Conservation (phyloP, 352 stramenopile genomes). For the Elongisporangium undulatum region DNA sequence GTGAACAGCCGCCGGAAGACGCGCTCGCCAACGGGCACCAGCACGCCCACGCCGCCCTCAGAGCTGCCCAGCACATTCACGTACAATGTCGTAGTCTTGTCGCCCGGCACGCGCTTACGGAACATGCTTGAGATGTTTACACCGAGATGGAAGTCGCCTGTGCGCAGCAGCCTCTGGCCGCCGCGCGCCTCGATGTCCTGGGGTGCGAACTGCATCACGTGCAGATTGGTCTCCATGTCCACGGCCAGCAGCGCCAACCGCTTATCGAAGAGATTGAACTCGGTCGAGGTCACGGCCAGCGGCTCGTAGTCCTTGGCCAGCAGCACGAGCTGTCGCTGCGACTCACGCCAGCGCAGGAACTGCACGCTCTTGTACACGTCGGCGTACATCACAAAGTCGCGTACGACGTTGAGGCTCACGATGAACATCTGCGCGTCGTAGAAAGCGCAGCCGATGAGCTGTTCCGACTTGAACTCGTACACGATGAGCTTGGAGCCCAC, state of each 20-base stretch:
- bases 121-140: slow-evolving; percentile 76
- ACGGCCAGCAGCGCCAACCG: slow-evolving; percentile 64
- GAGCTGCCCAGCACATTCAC: slow-evolving; percentile 79
- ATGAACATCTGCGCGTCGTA: slow-evolving; percentile 89
- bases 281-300: slow-evolving; percentile 66
- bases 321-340: slow-evolving; percentile 71
- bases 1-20: slow-evolving; percentile 86
- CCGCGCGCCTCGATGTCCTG: slow-evolving; percentile 84
- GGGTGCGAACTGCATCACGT: slow-evolving; percentile 83
- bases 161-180: slow-evolving; percentile 73
- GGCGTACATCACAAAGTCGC: slow-evolving; percentile 84
- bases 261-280: slow-evolving; percentile 82
- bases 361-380: slow-evolving; percentile 89
- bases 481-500: slow-evolving; percentile 87
- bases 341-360: slow-evolving; percentile 84
- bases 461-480: slow-evolving; percentile 87
- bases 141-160: slow-evolving; percentile 80
- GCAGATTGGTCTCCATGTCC: slow-evolving; percentile 84
- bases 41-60: slow-evolving; percentile 67
- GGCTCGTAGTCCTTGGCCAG: slow-evolving; percentile 87
- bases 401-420: slow-evolving; percentile 75
- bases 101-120: slow-evolving; percentile 52
- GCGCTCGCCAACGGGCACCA: slow-evolving; percentile 75
- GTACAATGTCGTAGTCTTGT: slow-evolving; percentile 33
- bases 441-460: slow-evolving; percentile 82